Base-by-base conservation (phyloP, 2,329 filamentous ascomycete species). In the Colletotrichum sp. region DNA sequence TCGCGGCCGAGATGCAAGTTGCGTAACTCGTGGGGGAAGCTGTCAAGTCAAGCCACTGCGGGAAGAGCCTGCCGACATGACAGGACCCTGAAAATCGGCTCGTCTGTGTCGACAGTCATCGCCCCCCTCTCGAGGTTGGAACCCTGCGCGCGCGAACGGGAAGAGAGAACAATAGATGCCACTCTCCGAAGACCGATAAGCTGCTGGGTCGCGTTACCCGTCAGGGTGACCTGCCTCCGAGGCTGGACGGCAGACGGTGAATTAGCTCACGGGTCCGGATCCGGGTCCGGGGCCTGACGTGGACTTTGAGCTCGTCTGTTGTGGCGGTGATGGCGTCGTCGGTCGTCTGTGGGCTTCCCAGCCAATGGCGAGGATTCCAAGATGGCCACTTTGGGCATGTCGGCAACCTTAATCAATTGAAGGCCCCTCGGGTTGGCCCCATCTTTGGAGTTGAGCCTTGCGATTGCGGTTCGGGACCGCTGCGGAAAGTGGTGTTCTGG, bases 281-380 rank as follows among this genome's bases (percentile, higher is more conserved):
- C 43, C 43, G 32, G 32, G 15, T 62, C 64, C 43, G 43, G 69
- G 61, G 60, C 26, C 55, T 58, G 34, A 30, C 56, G 48, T 32
- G 26, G 70, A 52, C 30, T 55, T 73, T 73, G 56, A 67, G 73
- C 73, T 75, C 26, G 70, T 21, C 56, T 6, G 26, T 60, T 34
- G 70, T 73, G 73, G 70, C 73, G 34, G 70, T 75, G 73, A 73
- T 21, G 34, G 56, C 70, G 30, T 64, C 21, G 62, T 67, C 64
- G 55, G 38, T 38, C 28, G 62, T 67, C 36, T 24, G 36, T 32
- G n/a, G 55, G 32, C 32, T 18, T 9, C 32, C 12, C 56, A 30
- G 34, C 73, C 69, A 68, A 72, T 72, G 24, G 52, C 30, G 43
- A 34, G 8, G 24, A 15, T 24, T 56, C 21, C 32, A 48, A 21